Base-by-base conservation (phyloP, 257 asterid species). In the Solanum rostratum region DNA sequence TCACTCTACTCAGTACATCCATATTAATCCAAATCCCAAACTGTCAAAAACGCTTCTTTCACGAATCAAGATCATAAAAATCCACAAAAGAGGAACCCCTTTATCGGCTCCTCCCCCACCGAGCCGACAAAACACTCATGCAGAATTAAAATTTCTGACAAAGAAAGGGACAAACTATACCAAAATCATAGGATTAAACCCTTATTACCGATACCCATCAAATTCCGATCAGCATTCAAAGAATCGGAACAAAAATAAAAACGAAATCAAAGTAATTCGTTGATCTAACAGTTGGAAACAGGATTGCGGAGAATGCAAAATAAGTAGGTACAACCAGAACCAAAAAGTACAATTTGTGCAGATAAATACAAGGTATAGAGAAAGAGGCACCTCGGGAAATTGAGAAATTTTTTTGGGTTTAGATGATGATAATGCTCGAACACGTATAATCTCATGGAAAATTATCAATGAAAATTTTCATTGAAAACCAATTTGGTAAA, bases 391-490 rank as follows among this genome's bases (percentile, higher is more conserved):
- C 82, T 78, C 6, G 27, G 45, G 27, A 78, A 69, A 27, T 78
- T 27, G 45, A 78, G 16, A 22, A 16, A 16, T 3, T 46, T 7
- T 24, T 15, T 49, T 76, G 22, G 8, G 80, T 50, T 27, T 50
- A 16, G 29, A 50, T 22, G 84, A 83, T 50, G 88, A 88, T 52
- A 71, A 27, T 27, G 83, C 85, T 79, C 81, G 27, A 63, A 68
- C 86, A 83, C 85, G 85, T 86, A 87, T 4, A 83, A 79, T 85
- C 85, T 59, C 82, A 29, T 53, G 29, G 46, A 68, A 41, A 78
- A 79, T 53, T 57, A 29, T 27, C 15, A 60, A 66, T 29, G 52
- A 24, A 63, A 74, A 66, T 24, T 22, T 30, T 29, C 43, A 53
- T 80, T 5, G 22, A n/a, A 2, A 69, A 19, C 29, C 29, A 39